These are phyloP conservation scores for Ailanthus altissimus DNA, from an alignment of 345 rosid genomes.

Conservation along the genomic window DNA sequence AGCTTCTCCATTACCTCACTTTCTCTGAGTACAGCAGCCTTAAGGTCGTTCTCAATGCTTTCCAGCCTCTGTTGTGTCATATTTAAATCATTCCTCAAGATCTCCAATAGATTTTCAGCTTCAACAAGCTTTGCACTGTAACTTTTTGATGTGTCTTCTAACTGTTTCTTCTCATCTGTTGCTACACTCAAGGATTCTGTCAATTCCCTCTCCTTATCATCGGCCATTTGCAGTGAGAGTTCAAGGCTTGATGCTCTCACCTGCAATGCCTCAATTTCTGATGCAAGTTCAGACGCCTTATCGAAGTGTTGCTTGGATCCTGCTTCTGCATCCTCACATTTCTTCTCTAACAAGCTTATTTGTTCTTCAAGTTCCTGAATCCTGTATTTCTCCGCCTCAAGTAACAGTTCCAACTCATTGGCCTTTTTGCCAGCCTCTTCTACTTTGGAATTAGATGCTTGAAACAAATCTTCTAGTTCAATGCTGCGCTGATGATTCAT, in stretches of 20 bases:
- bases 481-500: slow-evolving; percentile 62
- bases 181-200: slow-evolving; percentile 53
- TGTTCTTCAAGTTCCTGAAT: slow-evolving; percentile 95
- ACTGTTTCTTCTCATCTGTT: slow-evolving; percentile 63
- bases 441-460: slow-evolving; percentile 63
- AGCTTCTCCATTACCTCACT: slow-evolving; percentile 69
- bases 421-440: slow-evolving; percentile 72
- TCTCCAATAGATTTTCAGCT: slow-evolving; percentile 65
- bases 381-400: slow-evolving; percentile 83
- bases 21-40: slow-evolving; percentile 64
- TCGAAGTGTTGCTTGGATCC: slow-evolving; percentile 51
- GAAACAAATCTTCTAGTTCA: slow-evolving; percentile 67
- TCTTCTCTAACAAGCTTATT: slow-evolving; percentile 62
- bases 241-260: slow-evolving; percentile 72
- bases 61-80: slow-evolving; percentile 62
- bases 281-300: slow-evolving; percentile 61
- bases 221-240: slow-evolving; percentile 58
- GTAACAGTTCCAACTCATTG: slow-evolving; percentile 81
- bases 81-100: slow-evolving; percentile 67
- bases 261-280: slow-evolving; percentile 74
- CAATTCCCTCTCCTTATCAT: slow-evolving; percentile 63
- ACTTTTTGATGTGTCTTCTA: slow-evolving; percentile 56
- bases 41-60: slow-evolving; percentile 64
- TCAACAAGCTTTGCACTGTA: slow-evolving; percentile 60
- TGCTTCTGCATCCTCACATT: slow-evolving; percentile 62